Conservation (phyloP, 2,329 filamentous ascomycete genomes). For the Rasamsonia emersonii region DNA sequence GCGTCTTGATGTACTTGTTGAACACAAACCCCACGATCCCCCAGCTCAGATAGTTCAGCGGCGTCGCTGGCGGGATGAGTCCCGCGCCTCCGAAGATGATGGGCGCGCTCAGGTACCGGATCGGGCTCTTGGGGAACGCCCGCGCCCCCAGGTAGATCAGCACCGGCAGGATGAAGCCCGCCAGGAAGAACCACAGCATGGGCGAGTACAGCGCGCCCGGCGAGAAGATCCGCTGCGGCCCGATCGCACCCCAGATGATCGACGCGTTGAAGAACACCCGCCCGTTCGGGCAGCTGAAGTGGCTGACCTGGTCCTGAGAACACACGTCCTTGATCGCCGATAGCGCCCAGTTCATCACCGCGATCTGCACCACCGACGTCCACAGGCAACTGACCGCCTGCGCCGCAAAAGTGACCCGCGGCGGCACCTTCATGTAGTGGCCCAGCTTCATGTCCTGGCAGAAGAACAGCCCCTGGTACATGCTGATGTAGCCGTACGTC, state of each 20-base stretch:
- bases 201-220: slow-evolving; percentile 52
- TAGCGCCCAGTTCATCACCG: slow-evolving; percentile 37
- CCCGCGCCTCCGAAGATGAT: slow-evolving; percentile 59
- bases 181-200: slow-evolving; percentile 63
- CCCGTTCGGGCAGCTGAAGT: slow-evolving; percentile 51
- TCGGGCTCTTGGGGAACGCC: slow-evolving; percentile 51
- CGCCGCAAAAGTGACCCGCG: slow-evolving; percentile 43
- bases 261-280: slow-evolving; percentile 61
- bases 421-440: slow-evolving; percentile 56
- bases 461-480: slow-evolving; percentile 58
- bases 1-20: slow-evolving; percentile 58
- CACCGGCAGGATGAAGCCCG: slow-evolving; percentile 55
- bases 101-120: slow-evolving; percentile 60
- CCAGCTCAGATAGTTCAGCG: slow-evolving; percentile 65
- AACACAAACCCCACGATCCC: slow-evolving; percentile 58
- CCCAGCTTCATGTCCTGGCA: slow-evolving; percentile 57
- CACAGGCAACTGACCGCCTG: slow-evolving; percentile 45
- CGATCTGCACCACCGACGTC: slow-evolving; percentile 42
- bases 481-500: slow-evolving; percentile 62
- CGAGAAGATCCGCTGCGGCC: slow-evolving; percentile 61
- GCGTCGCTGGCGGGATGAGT: slow-evolving; percentile 59
- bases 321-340: slow-evolving; percentile 57
- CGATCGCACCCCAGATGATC: slow-evolving; percentile 65
- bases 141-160: slow-evolving; percentile 55
- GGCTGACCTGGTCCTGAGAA: slow-evolving; percentile 48